Base-by-base conservation (phyloP, 2,329 filamentous ascomycete genomes). In the Rhynchosporium secalis region DNA sequence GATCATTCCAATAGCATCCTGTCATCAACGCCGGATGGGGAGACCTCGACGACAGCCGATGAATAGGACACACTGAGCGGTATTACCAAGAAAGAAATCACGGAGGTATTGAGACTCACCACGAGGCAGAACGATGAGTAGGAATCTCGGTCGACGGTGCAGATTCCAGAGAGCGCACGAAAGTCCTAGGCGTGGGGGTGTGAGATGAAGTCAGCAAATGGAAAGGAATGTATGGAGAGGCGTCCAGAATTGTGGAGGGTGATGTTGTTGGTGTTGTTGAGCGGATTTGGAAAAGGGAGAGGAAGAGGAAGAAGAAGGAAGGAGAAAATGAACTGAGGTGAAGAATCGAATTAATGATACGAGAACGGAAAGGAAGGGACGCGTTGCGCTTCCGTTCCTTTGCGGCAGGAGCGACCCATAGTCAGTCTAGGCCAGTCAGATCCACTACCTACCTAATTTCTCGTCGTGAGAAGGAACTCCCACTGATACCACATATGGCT, bases 161-260 rank as follows among this genome's bases (percentile, higher is more conserved):
- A 40, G 20, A 38, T 54, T 33, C 33, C 33, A 54, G 51, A 54
- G 3, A 1, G 51, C 36, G 51, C 51, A 26, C 20, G 36, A 20
- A 41, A 9, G 51, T 54, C 20, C 9, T 54, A 13, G 51, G 13
- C 51, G 38, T 54, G 20, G 20, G 12, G 51, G 51, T n/a, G 20
- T 41, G 20, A 6, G 51, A 54, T 13, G 51, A 20, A 28, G 20
- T 26, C 51, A 54, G 51, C 51, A 54, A 54, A 54, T 54, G 51
- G 51, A 40, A 54, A 54, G 51, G 51, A 54, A 54, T 54, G 51
- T 54, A 54, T 54, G 38, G 20, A 54, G 51, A 54, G 51, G 12
- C 51, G 51, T 54, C 51, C 51, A 54, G 51, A 54, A 54, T 54
- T 54, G 51, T 54, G 51, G 51, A 54, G 51, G 51, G 40, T 28